phyloP scores from a whole-genome alignment of 192 early-diverging fungal genomes.

The Linnemannia hyalina region DNA sequence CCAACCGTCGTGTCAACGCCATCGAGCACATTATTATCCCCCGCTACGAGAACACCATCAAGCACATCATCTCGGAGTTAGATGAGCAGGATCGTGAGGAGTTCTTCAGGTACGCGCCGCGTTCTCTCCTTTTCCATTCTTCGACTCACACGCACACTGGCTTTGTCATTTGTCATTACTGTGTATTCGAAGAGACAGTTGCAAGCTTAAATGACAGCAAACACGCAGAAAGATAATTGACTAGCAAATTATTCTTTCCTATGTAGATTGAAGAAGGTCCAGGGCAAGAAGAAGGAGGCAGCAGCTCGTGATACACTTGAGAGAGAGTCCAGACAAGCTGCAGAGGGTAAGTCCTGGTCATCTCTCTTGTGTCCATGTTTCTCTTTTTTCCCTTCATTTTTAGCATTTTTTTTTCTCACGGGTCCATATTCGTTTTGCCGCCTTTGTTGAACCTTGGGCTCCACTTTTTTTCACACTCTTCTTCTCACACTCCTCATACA shows the following conservation, averaged over 20 bases:
- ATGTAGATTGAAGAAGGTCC: conserved; percentile 94
- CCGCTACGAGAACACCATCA: conserved; percentile 97
- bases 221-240: background rate
- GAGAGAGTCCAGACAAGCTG: conserved; percentile 54
- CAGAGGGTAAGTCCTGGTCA: conserved; percentile 19
- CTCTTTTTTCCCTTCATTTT: background rate
- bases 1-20: conserved; percentile 98
- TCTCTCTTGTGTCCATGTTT: background rate
- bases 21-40: conserved; percentile 99
- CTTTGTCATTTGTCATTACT: background rate
- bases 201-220: background rate
- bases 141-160: background rate
- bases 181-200: background rate
- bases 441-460: background rate
- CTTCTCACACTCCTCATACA: background rate
- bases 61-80: conserved; percentile 94
- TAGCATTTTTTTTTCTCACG: background rate
- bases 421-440: background rate
- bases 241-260: background rate
- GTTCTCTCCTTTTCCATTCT: background rate
- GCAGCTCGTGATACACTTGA: conserved; percentile 69
- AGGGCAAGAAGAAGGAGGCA: conserved; percentile 97
- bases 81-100: conserved; percentile 99
- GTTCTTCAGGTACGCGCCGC: conserved; percentile 81
- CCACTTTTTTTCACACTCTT: background rate